A percentile compares a stretch with the other conserved stretches of the same genome.
phyloP scores from a whole-genome alignment of 2,329 filamentous ascomycete species.

The Arthrobotrys entomopaga region DNA sequence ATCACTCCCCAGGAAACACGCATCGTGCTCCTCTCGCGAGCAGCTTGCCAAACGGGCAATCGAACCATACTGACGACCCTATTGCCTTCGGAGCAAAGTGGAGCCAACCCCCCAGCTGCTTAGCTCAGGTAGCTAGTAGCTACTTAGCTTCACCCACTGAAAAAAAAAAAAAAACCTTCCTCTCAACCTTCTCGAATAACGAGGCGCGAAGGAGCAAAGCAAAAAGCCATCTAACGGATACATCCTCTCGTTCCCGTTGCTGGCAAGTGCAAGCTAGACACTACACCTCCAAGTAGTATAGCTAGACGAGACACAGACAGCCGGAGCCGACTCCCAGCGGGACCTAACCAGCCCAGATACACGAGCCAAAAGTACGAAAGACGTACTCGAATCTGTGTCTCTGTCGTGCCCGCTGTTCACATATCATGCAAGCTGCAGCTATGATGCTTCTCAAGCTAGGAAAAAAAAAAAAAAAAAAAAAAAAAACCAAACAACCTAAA shows the following conservation, averaged over 20 bases:
- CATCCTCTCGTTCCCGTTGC: conserved; percentile 40
- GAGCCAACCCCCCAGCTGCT: conserved; percentile 8
- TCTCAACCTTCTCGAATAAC: too few species aligned
- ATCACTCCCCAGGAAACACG: not conserved
- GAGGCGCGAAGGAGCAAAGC: too few species aligned
- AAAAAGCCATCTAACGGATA: conserved; percentile 24
- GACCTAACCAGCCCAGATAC: conserved; percentile 4
- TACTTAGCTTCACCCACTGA: too few species aligned
- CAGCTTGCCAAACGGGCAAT: conserved; percentile 53
- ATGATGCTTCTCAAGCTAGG: not conserved
- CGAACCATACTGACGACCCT: conserved; percentile 6
- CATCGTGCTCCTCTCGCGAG: conserved; percentile 23
- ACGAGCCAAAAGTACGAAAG: not conserved
- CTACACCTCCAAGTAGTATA: conserved; percentile 27
- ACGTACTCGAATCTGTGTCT: not conserved
- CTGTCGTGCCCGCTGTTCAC: too few species aligned
- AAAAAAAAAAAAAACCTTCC: too few species aligned
- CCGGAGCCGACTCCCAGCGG: conserved; percentile 17
- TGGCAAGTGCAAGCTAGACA: conserved; percentile 34
- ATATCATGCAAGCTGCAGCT: too few species aligned
- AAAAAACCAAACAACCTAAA: conserved; percentile 5
- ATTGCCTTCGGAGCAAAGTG: conserved; percentile 44
- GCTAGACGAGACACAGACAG: conserved; percentile 13
- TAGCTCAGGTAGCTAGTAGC: conserved; percentile 16
- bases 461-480: too few species aligned